Conservation (phyloP, 2,329 filamentous ascomycete genomes). For the Colletotrichum horii region DNA sequence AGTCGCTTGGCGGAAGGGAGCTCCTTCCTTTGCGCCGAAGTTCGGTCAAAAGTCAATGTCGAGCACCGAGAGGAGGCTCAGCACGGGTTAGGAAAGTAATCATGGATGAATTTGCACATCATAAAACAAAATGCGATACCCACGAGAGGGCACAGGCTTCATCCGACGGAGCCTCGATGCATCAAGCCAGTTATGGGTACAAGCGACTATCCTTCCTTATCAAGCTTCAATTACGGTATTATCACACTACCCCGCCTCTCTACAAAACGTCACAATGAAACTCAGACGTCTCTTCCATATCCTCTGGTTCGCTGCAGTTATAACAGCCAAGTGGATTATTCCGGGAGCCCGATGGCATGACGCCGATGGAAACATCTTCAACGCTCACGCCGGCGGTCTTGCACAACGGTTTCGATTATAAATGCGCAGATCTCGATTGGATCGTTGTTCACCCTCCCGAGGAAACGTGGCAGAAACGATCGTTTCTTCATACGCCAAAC, state of each 20-base stretch:
- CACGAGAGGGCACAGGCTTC: accelerated
- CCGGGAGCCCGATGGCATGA: slow-evolving; percentile 66
- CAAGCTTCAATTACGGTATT: neutral
- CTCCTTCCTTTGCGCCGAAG: neutral
- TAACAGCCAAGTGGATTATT: slow-evolving; percentile 61
- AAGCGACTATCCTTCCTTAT: neutral
- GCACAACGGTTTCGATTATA: slow-evolving; percentile 60
- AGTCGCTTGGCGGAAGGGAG: neutral
- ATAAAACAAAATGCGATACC: no score
- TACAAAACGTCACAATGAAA: accelerated
- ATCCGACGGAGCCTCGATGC: neutral
- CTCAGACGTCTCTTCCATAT: neutral
- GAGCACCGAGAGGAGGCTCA: no score
- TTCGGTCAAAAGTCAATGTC: no score
- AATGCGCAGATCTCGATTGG: slow-evolving; percentile 62
- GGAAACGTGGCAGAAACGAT: neutral
- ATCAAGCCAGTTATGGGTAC: neutral
- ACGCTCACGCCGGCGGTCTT: slow-evolving; percentile 65
- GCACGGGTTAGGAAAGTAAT: no score
- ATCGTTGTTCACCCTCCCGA: slow-evolving; percentile 66
- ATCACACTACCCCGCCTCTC: neutral
- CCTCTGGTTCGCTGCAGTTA: slow-evolving; percentile 13
- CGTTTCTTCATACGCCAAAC: neutral
- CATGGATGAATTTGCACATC: no score
- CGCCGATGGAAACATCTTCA: slow-evolving; percentile 63